Percentiles rank a stretch among this genome's conserved stretches.
These are phyloP conservation scores for Phytophthora capsici DNA, from an alignment of 352 stramenopile species.

Conservation along the genomic window DNA sequence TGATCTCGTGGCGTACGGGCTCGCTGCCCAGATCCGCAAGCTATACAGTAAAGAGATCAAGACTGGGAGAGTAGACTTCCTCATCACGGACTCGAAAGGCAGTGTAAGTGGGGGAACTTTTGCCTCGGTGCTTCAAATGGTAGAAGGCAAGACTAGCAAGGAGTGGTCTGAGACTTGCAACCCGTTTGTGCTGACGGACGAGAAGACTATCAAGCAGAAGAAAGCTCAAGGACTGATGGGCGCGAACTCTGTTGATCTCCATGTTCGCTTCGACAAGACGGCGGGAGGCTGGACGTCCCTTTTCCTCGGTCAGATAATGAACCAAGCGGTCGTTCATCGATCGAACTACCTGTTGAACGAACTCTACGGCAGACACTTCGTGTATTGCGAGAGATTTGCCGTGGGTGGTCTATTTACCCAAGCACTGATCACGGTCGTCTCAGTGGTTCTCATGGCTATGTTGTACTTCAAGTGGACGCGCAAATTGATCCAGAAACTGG, in stretches of 20 bases:
- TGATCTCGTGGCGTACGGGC: constrained; percentile 67
- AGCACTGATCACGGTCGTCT: constrained; percentile 9
- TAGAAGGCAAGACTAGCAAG: constrained; percentile 7
- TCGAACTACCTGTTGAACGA: constrained; percentile 63
- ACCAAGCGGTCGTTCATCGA: constrained; percentile 68
- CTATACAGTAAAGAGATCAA: background rate
- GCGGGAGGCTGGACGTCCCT: constrained; percentile 51
- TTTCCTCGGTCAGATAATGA: constrained; percentile 76
- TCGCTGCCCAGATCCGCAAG: constrained; percentile 33
- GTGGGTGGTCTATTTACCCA: constrained; percentile 38
- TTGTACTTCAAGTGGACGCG: constrained; percentile 56
- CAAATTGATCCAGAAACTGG: constrained; percentile 57
- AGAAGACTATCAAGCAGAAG: background rate
- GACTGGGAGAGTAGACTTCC: constrained; percentile 32
- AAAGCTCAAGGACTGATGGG: background rate
- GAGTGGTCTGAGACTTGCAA: constrained; percentile 5
- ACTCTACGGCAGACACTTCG: constrained; percentile 45
- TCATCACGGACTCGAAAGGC: constrained; percentile 35
- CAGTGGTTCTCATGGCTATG: constrained; percentile 27
- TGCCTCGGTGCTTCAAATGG: background rate
- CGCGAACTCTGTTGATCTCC: constrained; percentile 28
- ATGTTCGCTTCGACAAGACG: constrained; percentile 34
- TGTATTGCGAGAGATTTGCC: constrained; percentile 43
- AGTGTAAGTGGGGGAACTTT: background rate
- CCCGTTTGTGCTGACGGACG: background rate